Percentiles rank a stretch among this genome's conserved stretches.
phyloP scores from a whole-genome alignment of 176 grass and related monocot species.

The Typha latifolia region DNA sequence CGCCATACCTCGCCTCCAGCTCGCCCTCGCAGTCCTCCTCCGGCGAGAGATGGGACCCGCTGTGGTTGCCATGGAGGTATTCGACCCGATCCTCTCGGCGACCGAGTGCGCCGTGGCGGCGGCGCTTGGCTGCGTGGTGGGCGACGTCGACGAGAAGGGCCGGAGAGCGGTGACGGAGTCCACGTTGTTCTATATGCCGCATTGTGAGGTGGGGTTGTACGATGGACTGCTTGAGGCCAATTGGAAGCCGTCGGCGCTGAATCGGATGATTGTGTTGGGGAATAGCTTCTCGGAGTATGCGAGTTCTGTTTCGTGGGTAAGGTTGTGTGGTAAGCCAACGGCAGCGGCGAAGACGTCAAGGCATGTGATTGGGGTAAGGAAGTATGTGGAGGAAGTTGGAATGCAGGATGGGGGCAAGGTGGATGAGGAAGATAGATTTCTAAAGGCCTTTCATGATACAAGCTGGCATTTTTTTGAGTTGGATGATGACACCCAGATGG shows the following conservation, averaged over 20 bases:
- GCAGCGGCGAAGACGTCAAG: conserved; percentile 22
- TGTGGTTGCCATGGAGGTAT: conserved; percentile 37
- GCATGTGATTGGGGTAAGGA: conserved; percentile 32
- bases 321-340: conserved; percentile 15
- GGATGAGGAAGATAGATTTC: conserved; percentile 31
- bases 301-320: conserved; percentile 21
- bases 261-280: conserved; percentile 50
- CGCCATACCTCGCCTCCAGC: conserved; percentile 46
- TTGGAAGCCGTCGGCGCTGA: conserved; percentile 39
- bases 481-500: conserved; percentile 24
- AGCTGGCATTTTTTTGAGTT: conserved; percentile 90
- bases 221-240: conserved; percentile 59
- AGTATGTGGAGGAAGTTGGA: conserved; percentile 52
- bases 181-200: conserved; percentile 93
- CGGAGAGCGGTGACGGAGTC: conserved; percentile 37
- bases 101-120: conserved; percentile 49
- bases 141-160: conserved; percentile 39
- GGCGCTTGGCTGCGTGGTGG: conserved; percentile 46
- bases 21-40: conserved; percentile 49
- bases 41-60: conserved; percentile 23
- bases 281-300: conserved; percentile 66
- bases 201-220: conserved; percentile 66
- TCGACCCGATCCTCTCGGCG: conserved; percentile 68
- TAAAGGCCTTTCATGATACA: conserved; percentile 63
- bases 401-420: background rate